These are phyloP conservation scores for Naematelia aurantialba DNA, from an alignment of 768 basidiomycete species.

Conservation along the genomic window DNA sequence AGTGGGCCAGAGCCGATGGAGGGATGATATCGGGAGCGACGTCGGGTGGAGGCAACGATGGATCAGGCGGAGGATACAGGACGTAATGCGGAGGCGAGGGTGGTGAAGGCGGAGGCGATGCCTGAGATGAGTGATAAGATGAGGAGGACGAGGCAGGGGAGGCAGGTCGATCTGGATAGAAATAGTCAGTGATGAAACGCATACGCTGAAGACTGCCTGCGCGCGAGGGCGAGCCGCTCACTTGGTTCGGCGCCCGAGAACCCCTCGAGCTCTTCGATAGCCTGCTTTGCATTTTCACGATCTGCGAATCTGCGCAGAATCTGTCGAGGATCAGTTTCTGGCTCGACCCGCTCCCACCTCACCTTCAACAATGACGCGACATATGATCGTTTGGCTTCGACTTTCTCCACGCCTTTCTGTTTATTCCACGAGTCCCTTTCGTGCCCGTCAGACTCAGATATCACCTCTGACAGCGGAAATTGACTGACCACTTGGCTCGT, in stretches of 20 bases:
- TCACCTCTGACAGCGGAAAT: not conserved
- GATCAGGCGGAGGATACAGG: slow-evolving; percentile 28
- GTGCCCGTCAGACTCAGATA: slow-evolving; percentile 56
- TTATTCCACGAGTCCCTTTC: slow-evolving; percentile 66
- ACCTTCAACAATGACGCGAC: slow-evolving; percentile 69
- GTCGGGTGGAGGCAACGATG: slow-evolving; percentile 31
- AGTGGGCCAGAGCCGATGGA: slow-evolving; percentile 31
- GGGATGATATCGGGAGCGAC: slow-evolving; percentile 34
- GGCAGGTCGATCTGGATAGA: slow-evolving; percentile 14
- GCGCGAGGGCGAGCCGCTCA: no score
- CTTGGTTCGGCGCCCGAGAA: not conserved
- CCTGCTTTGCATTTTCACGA: not conserved
- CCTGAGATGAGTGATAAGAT: slow-evolving; percentile 40
- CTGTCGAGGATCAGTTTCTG: not conserved
- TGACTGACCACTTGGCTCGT: slow-evolving; percentile 79
- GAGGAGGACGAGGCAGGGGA: slow-evolving; percentile 40
- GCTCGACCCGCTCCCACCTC: not conserved
- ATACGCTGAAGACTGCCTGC: not conserved
- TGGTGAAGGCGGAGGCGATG: slow-evolving; percentile 28
- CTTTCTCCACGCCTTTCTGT: slow-evolving; percentile 71
- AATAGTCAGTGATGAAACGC: not conserved
- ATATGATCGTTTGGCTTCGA: slow-evolving; percentile 83
- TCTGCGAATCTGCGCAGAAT: not conserved
- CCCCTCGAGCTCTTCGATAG: not conserved
- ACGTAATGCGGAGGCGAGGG: slow-evolving; percentile 14